Evolutionary conservation across 441 rosid species (phyloP), one percentile per base, ranked within the genome.

Genomic region (Manihot esculenta): DNA sequence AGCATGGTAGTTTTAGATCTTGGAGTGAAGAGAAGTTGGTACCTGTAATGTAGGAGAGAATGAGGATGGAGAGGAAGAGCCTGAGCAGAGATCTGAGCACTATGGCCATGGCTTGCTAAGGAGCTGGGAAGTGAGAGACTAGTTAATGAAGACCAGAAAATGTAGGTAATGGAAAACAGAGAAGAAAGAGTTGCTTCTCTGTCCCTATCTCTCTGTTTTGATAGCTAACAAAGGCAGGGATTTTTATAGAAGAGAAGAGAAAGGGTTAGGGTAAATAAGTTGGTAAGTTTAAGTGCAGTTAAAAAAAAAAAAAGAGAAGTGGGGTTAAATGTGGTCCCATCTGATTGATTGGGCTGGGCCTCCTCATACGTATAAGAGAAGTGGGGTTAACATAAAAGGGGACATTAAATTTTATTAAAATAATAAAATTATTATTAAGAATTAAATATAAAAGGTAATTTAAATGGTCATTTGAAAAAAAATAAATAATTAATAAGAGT

Each of bases 1-100:
- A 12, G 2, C 5, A 9, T 10, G 49, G 3, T 54, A 64, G 61
- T n/a, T 21, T 21, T 3, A 56, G 63, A 33, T 6, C 23, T 14
- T n/a, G 14, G n/a, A 44, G 2, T 64, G 41, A 15, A 26, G 24
- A 10, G 47, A 27, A 64, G 50, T 47, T 20, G 6, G 53, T 66
- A 88, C 97, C 96, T 79, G 86, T 45, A 75, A 79, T 70, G 81
- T 62, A 81, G 72, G 78, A 69, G 75, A 84, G 66, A 15, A 85
- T 55, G 71, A 88, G 75, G 24, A 80, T 56, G 65, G 64, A 49
- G 64, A 84, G 79, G 2, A 72, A 12, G 47, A 76, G 62, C 74
- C 70, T 13, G 64, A 81, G 65, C 60, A 57, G 76, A 79, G 82
- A 75, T 75, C 77, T 71, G 47, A 51, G 79, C 71, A 69, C 64